phyloP scores from a whole-genome alignment of 2,329 filamentous ascomycete species.

The Cladosporium oxysporum region DNA sequence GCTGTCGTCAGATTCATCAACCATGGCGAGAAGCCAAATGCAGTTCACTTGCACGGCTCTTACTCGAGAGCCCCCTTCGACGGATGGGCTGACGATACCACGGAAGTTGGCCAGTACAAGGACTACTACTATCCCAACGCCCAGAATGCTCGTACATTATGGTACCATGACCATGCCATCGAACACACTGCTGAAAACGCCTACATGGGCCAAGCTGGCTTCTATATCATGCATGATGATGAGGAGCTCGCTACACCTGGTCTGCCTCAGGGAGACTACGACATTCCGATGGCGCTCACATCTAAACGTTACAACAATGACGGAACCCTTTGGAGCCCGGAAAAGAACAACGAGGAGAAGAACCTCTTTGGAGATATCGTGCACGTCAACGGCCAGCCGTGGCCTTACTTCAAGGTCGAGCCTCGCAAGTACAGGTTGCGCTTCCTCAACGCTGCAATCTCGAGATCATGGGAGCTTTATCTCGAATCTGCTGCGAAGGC shows the following conservation, averaged over 20 bases:
- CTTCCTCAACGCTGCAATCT: constrained; percentile 44
- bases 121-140: constrained; percentile 65
- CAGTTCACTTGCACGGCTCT: constrained; percentile 59
- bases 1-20: constrained; percentile 58
- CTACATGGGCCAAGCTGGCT: constrained; percentile 59
- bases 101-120: constrained; percentile 52
- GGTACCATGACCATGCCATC: constrained; percentile 54
- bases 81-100: constrained; percentile 58
- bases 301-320: constrained; percentile 56
- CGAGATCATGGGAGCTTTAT: constrained; percentile 41
- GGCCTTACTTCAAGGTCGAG: constrained; percentile 62
- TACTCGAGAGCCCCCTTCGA: constrained; percentile 46
- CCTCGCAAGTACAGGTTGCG: constrained; percentile 51
- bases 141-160: constrained; percentile 55
- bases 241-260: constrained; percentile 48
- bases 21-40: constrained; percentile 47
- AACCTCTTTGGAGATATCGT: constrained; percentile 59
- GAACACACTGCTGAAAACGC: constrained; percentile 46
- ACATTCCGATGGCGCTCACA: constrained; percentile 54
- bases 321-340: constrained; percentile 52
- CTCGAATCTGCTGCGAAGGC: constrained; percentile 40
- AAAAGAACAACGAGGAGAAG: constrained; percentile 41
- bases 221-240: constrained; percentile 56
- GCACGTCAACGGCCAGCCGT: constrained; percentile 61
- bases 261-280: constrained; percentile 54